These are phyloP conservation scores for Starmerella gropengiesseri DNA, from an alignment of 805 yeast species.

Conservation along the genomic window DNA sequence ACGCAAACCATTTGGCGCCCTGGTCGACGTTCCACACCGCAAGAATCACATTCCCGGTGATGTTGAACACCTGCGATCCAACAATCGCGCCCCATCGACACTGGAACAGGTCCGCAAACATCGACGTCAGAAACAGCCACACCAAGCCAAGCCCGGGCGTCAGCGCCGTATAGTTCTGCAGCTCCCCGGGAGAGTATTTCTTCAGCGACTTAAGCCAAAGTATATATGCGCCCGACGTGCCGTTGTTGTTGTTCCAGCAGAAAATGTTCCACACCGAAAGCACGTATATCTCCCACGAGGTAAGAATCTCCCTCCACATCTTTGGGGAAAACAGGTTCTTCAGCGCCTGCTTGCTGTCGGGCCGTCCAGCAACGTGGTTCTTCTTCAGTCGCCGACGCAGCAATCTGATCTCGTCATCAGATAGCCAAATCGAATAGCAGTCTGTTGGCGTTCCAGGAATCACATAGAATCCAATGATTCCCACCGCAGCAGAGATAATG, in stretches of 20 bases:
- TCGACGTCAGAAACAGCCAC: slow-evolving; percentile 25
- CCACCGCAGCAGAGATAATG: slow-evolving; percentile 46
- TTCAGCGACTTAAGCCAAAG: slow-evolving; percentile 50
- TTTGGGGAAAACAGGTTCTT: slow-evolving; percentile 32
- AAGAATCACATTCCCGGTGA: slow-evolving; percentile 41
- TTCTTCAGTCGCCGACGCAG: slow-evolving; percentile 36
- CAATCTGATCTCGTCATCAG: slow-evolving; percentile 46
- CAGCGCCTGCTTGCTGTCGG: slow-evolving; percentile 18
- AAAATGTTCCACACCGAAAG: slow-evolving; percentile 44
- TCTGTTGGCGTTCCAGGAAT: slow-evolving; percentile 59
- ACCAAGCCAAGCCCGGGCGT: slow-evolving; percentile 50
- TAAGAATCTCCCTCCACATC: slow-evolving; percentile 44
- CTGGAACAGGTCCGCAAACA: slow-evolving; percentile 39
- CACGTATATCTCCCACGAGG: slow-evolving; percentile 51
- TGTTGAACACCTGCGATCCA: slow-evolving; percentile 43
- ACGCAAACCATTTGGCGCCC: slow-evolving; percentile 51
- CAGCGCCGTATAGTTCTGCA: slow-evolving; percentile 42
- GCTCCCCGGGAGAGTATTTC: slow-evolving; percentile 35
- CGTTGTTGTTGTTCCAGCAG: slow-evolving; percentile 48
- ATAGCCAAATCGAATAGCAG: slow-evolving; percentile 42
- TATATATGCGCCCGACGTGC: slow-evolving; percentile 44
- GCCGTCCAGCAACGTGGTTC: slow-evolving; percentile 18
- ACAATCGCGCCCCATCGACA: slow-evolving; percentile 46
- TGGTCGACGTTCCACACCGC: slow-evolving; percentile 48
- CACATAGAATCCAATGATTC: slow-evolving; percentile 42